Evolutionary conservation across 768 basidiomycete species (phyloP), one percentile per base, ranked within the genome.

Genomic region (Fomitopsis pulvina): DNA sequence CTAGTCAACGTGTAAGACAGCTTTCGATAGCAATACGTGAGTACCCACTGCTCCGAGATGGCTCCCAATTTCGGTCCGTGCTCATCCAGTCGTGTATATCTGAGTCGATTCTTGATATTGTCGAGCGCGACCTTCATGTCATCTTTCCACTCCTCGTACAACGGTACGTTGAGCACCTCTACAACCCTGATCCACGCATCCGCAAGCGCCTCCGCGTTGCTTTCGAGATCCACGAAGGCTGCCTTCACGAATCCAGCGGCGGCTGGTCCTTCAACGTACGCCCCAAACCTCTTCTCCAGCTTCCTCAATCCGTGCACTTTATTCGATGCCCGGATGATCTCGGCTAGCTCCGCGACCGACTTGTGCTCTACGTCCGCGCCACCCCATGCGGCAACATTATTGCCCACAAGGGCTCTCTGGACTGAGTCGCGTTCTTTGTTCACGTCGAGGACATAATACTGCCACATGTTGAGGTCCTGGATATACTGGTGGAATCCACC

Each of bases 361-460:
- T 83, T 86, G 29, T 80, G 80, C 12, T 63, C 62, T 21, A 93
- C 61, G 47, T 76, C 63, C 1, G 77, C 68, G 2, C 85, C 88
- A 4, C 62, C 66, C 90, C 92, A 94, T 4, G 70, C 51, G 12
- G 68, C 66, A 26, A 78, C 55, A 16, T 74, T 69, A 8, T 70
- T 67, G 21, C 72, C 68, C 3, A 60, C 60, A 27, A 95, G 68
- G 2, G 80, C 81, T 0, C 73, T 66, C 42, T 69, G 72, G 52
- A 92, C 74, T 2, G 73, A 70, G 12, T 70, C 72, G 55, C 76
- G 80, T 65, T 94, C 89, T 22, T 73, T 67, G 32, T 71, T 69
- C 10, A 81, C 74, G 60, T 97, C 85, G 44, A 98, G 73, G 18
- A 94, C 87, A 64, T 98, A 99, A 71, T 85, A 99, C 60, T 98